Evolutionary conservation across 2,329 filamentous ascomycete species (phyloP).

Genomic region (Claviceps purpurea): DNA sequence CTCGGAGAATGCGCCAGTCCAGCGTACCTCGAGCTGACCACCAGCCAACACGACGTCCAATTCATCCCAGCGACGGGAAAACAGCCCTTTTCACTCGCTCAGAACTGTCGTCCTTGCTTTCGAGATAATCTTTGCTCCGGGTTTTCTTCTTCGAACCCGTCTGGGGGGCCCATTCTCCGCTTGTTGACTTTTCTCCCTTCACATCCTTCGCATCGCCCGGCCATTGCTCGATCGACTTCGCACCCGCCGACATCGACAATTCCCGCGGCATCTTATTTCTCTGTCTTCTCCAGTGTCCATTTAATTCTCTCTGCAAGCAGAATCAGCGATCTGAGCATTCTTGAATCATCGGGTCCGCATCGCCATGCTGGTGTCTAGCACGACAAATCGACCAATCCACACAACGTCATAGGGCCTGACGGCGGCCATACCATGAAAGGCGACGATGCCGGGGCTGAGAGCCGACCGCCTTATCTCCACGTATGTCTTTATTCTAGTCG

Average conservation of each 20-base stretch:
- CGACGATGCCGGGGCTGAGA: slow-evolving; percentile 27
- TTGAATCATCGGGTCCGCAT: slow-evolving; percentile 8
- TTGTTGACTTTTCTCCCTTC: neutral
- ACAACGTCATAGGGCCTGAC: slow-evolving; percentile 12
- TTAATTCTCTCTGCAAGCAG: neutral
- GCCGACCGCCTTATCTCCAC: slow-evolving; percentile 30
- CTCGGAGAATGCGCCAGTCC: neutral
- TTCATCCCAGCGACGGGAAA: neutral
- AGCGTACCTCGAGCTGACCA: neutral
- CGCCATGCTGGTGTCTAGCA: slow-evolving; percentile 20
- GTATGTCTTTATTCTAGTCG: slow-evolving; percentile 16
- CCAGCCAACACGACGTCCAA: neutral
- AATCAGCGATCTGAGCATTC: slow-evolving; percentile 2
- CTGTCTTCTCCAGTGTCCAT: too few relatives aligned
- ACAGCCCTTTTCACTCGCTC: slow-evolving; percentile 1
- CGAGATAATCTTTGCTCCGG: neutral
- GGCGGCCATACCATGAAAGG: slow-evolving; percentile 20
- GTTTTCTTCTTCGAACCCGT: neutral
- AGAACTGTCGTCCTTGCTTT: neutral
- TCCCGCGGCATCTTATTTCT: slow-evolving; percentile 2
- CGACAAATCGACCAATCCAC: slow-evolving; percentile 13
- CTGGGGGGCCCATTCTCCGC: neutral
- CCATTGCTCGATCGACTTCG: neutral
- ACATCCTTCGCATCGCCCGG: neutral
- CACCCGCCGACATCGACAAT: neutral